phyloP scores from a whole-genome alignment of 2,329 filamentous ascomycete genomes.

The Aspergillus chevalieri region DNA sequence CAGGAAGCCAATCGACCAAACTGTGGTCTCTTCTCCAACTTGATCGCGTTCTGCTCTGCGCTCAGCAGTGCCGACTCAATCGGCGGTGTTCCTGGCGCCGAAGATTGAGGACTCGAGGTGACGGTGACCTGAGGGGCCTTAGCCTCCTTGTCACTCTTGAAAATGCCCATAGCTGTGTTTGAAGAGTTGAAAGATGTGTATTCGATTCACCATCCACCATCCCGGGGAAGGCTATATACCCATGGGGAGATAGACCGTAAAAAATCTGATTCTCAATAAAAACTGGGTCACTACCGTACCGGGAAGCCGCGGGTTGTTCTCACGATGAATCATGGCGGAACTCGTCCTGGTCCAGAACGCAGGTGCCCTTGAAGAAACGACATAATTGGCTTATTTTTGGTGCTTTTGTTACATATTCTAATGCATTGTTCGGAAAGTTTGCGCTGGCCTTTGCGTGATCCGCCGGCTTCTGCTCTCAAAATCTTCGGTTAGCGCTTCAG shows the following conservation, averaged over 20 bases:
- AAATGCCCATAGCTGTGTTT: neutral
- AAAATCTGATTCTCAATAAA: neutral
- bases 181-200: neutral
- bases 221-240: neutral
- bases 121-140: neutral
- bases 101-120: neutral
- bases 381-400: neutral
- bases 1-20: slow-evolving; percentile 33
- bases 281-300: neutral
- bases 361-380: neutral
- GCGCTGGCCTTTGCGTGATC: neutral
- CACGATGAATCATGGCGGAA: neutral
- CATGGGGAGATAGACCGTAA: neutral
- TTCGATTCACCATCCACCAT: neutral
- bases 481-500: neutral
- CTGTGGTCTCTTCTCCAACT: slow-evolving; percentile 13
- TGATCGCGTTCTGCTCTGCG: neutral
- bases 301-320: neutral
- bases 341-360: neutral
- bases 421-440: neutral
- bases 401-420: neutral
- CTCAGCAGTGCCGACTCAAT: neutral
- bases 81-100: neutral
- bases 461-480: neutral
- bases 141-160: neutral